phyloP scores from a whole-genome alignment of 768 basidiomycete species.

The Chalciporus sphaerocephalus region DNA sequence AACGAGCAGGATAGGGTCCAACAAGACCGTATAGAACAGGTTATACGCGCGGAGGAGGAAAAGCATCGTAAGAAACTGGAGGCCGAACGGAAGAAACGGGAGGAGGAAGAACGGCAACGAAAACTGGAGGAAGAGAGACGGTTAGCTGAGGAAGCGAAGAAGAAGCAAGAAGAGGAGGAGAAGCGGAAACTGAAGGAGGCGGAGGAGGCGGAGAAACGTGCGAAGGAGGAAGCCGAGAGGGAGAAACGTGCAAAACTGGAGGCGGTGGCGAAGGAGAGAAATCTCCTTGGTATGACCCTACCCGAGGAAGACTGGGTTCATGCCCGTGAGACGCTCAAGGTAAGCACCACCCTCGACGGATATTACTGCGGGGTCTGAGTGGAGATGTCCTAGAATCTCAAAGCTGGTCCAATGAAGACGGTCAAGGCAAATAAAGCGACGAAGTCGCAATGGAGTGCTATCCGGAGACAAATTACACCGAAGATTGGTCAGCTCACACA shows the following conservation, averaged over 20 bases:
- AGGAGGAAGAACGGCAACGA: slow-evolving; percentile 44
- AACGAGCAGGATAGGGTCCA: slow-evolving; percentile 40
- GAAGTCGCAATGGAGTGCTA: slow-evolving; percentile 60
- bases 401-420: slow-evolving; percentile 55
- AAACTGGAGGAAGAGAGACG: slow-evolving; percentile 47
- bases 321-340: slow-evolving; percentile 52
- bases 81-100: slow-evolving; percentile 49
- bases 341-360: slow-evolving; percentile 27
- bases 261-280: slow-evolving; percentile 38
- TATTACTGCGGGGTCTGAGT: slow-evolving; percentile 22
- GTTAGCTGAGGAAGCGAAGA: slow-evolving; percentile 41
- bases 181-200: slow-evolving; percentile 33
- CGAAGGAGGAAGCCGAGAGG: slow-evolving; percentile 33
- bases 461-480: slow-evolving; percentile 76
- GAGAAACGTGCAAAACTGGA: slow-evolving; percentile 36
- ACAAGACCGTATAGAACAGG: slow-evolving; percentile 57
- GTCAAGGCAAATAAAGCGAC: slow-evolving; percentile 56
- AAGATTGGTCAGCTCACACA: slow-evolving; percentile 87
- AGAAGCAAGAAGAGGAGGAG: slow-evolving; percentile 40
- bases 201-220: slow-evolving; percentile 29
- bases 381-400: slow-evolving; percentile 46
- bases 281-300: slow-evolving; percentile 47
- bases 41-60: slow-evolving; percentile 61
- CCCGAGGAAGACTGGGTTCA: slow-evolving; percentile 62
- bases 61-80: slow-evolving; percentile 49